Conservation (phyloP, 2,329 filamentous ascomycete genomes). For the Acrocalymma vagum region DNA sequence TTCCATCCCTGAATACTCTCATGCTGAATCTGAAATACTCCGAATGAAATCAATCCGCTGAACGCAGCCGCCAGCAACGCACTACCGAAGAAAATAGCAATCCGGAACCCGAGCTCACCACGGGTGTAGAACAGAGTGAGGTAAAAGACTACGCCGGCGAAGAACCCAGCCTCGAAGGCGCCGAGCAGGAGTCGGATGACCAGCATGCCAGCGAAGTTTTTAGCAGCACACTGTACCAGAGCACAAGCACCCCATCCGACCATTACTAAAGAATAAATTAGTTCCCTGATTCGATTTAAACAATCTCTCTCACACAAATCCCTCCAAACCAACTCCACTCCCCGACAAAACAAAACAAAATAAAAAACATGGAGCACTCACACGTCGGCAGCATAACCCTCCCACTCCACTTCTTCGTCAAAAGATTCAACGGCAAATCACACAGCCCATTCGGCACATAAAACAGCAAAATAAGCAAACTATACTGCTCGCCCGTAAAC, state of each 20-base stretch:
- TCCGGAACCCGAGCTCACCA: constrained; percentile 53
- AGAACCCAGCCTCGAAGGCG: constrained; percentile 62
- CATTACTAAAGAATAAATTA: constrained; percentile 43
- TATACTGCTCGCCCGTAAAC: constrained; percentile 54
- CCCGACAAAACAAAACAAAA: constrained; percentile 58
- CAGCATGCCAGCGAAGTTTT: constrained; percentile 59
- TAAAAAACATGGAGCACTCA: constrained; percentile 21
- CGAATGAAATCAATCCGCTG: constrained; percentile 51
- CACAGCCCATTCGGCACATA: constrained; percentile 61
- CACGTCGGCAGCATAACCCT: constrained; percentile 50
- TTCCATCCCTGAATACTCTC: constrained; percentile 56
- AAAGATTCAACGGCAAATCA: constrained; percentile 59
- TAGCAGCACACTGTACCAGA: constrained; percentile 58
- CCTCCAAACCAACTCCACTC: too few species aligned
- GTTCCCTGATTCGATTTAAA: too few species aligned
- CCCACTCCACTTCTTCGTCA: constrained; percentile 58
- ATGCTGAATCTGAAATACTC: constrained; percentile 59
- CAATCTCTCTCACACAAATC: too few species aligned
- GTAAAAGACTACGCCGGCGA: constrained; percentile 64
- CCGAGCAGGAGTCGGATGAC: constrained; percentile 60
- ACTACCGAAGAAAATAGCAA: constrained; percentile 55
- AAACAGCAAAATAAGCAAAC: constrained; percentile 58
- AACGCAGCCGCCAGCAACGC: constrained; percentile 52
- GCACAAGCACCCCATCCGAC: constrained; percentile 60
- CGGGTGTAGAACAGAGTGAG: constrained; percentile 59